Conservation (phyloP, 495 filamentous ascomycete genomes). For the Xylaria sp. region DNA sequence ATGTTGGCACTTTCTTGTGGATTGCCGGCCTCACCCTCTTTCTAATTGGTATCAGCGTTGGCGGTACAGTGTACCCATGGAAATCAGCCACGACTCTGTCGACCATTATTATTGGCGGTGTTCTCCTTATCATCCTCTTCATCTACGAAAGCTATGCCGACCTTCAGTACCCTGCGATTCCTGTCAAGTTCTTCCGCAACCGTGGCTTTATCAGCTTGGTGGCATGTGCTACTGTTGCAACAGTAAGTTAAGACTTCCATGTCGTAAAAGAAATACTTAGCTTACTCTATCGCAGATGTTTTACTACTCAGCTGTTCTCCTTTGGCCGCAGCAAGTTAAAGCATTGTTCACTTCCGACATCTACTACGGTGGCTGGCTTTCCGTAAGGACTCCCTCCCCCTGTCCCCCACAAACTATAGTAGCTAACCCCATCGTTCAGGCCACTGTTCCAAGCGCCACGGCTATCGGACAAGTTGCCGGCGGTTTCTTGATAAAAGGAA, state of each 20-base stretch:
- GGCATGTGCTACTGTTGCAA: constrained; percentile 44
- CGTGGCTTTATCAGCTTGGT: constrained; percentile 51
- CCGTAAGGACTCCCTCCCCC: constrained; percentile 25
- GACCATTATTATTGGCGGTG: constrained; percentile 51
- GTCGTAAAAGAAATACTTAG: background rate
- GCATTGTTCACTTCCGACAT: constrained; percentile 39
- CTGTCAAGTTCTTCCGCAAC: constrained; percentile 54
- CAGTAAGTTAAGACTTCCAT: constrained; percentile 27
- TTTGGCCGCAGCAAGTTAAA: constrained; percentile 40
- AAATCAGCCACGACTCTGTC: constrained; percentile 54
- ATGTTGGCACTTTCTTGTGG: constrained; percentile 47
- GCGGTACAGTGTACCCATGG: constrained; percentile 57
- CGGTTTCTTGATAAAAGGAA: constrained; percentile 34
- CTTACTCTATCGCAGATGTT: constrained; percentile 34
- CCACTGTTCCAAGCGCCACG: constrained; percentile 38
- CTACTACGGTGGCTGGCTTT: constrained; percentile 39
- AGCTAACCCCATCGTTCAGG: constrained; percentile 21
- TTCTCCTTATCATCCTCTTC: constrained; percentile 51
- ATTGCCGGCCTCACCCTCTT: constrained; percentile 53
- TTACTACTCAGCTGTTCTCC: constrained; percentile 41
- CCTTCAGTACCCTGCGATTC: constrained; percentile 44
- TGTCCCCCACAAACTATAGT: background rate
- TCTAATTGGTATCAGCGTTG: constrained; percentile 59
- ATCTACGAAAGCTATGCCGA: constrained; percentile 51
- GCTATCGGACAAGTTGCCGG: constrained; percentile 36